These are phyloP conservation scores for Clarireedia hainanense DNA, from an alignment of 2,329 filamentous ascomycete species.

Conservation along the genomic window DNA sequence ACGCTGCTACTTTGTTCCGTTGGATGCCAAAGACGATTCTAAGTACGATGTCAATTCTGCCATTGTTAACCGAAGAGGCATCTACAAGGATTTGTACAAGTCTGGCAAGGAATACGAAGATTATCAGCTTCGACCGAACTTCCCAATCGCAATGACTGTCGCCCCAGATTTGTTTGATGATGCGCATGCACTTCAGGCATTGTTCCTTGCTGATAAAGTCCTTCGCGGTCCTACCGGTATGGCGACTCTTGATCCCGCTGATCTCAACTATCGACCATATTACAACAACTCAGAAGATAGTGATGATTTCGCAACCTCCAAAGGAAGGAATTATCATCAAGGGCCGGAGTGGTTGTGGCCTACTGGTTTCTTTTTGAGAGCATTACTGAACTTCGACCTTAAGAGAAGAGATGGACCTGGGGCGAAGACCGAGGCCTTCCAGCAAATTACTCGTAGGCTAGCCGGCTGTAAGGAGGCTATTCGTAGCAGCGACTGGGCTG, in stretches of 20 bases:
- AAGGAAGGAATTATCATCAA: slow-evolving; percentile 96
- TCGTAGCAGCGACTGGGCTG: slow-evolving; percentile 74
- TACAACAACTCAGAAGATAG: slow-evolving; percentile 95
- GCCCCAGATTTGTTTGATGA: slow-evolving; percentile 81
- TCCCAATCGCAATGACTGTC: slow-evolving; percentile 90
- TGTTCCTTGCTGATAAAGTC: slow-evolving; percentile 70
- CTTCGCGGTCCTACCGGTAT: slow-evolving; percentile 87
- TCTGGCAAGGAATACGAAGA: slow-evolving; percentile 96
- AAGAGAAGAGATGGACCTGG: slow-evolving; percentile 56
- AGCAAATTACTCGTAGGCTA: slow-evolving; percentile 82
- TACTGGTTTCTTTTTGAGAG: slow-evolving; percentile 88
- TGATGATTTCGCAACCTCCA: slow-evolving; percentile 81
- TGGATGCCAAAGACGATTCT: slow-evolving; percentile 58
- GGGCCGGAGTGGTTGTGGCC: slow-evolving; percentile 99
- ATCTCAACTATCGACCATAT: slow-evolving; percentile 88
- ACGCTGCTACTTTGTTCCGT: slow-evolving; percentile 80
- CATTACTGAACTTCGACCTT: slow-evolving; percentile 84
- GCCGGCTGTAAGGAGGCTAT: slow-evolving; percentile 82
- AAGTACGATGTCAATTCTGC: slow-evolving; percentile 72
- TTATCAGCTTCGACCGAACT: slow-evolving; percentile 92
- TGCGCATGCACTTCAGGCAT: slow-evolving; percentile 67
- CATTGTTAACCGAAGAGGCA: slow-evolving; percentile 82
- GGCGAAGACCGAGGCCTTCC: slow-evolving; percentile 79
- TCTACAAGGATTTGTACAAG: slow-evolving; percentile 95
- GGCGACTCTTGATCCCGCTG: slow-evolving; percentile 87